Evolutionary conservation across 2,329 filamentous ascomycete genomes (phyloP).

Genomic region (Pyrenochaeta sp.): DNA sequence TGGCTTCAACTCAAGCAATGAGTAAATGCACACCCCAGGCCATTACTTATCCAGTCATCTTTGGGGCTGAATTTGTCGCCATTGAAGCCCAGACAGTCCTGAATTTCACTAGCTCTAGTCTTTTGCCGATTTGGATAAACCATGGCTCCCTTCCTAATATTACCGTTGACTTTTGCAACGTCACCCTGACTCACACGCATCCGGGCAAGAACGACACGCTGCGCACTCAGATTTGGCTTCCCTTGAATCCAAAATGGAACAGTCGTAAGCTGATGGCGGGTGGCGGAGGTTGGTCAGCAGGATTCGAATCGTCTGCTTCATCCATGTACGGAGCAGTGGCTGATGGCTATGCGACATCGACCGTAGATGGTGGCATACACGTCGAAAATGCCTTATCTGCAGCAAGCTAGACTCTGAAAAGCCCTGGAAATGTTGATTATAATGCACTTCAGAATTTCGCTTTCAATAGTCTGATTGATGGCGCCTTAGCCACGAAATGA

Average conservation of each 20-base stretch:
- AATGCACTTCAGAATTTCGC: conserved; percentile 38
- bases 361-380: background rate
- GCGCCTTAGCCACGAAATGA: conserved; percentile 23
- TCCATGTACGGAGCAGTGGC: conserved; percentile 18
- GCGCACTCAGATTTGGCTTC: conserved; percentile 23
- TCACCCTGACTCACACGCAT: conserved; percentile 27
- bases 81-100: conserved; percentile 1
- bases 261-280: conserved; percentile 22
- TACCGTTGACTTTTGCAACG: conserved; percentile 26
- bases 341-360: conserved; percentile 19
- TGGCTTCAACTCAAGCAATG: background rate
- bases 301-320: conserved; percentile 1
- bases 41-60: conserved; percentile 1
- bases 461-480: conserved; percentile 37
- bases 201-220: conserved; percentile 17
- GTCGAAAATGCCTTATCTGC: background rate
- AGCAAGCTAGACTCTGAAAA: conserved; percentile 5
- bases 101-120: background rate
- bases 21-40: conserved; percentile 1
- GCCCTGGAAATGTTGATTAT: conserved; percentile 15
- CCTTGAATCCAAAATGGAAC: conserved; percentile 18
- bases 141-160: conserved; percentile 10
- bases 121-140: conserved; percentile 3
- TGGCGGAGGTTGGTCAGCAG: conserved; percentile 24
- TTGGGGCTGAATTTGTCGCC: conserved; percentile 1